Evolutionary conservation across 805 yeast species (phyloP).

Genomic region (Ogataea polymorpha): DNA sequence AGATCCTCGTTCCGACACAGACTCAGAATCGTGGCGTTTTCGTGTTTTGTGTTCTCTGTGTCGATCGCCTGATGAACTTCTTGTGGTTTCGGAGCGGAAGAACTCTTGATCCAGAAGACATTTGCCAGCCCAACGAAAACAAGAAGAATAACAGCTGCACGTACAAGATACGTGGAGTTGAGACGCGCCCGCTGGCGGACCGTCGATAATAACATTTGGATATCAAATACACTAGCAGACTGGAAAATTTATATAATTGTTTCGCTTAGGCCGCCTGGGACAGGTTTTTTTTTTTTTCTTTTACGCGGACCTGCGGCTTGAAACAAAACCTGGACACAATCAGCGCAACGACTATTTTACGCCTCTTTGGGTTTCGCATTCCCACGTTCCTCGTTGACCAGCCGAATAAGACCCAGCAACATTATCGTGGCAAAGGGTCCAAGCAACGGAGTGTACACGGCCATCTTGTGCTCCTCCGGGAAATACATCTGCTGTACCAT

Average conservation of each 20-base stretch:
- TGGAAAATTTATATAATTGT: not conserved
- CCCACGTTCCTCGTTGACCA: conserved; percentile 17
- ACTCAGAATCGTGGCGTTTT: conserved; percentile 56
- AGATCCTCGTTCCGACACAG: conserved; percentile 70
- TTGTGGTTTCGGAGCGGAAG: not conserved
- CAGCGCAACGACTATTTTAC: not conserved
- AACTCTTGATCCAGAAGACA: not conserved
- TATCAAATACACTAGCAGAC: not conserved
- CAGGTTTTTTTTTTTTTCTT: not conserved
- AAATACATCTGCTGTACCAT: conserved; percentile 95
- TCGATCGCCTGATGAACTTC: not conserved
- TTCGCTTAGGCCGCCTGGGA: not conserved
- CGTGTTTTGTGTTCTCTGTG: conserved; percentile 19
- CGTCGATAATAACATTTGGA: conserved; percentile 1
- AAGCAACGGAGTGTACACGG: conserved; percentile 84
- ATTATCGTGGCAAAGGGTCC: conserved; percentile 81
- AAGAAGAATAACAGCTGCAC: not conserved
- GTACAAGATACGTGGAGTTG: not conserved
- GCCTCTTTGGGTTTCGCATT: not conserved
- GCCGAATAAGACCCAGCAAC: conserved; percentile 47
- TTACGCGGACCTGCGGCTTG: not conserved
- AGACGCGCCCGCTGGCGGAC: conserved; percentile 2
- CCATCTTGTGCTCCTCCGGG: conserved; percentile 94
- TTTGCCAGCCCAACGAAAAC: not conserved
- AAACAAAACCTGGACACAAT: not conserved